These are phyloP conservation scores for Exobasidium rhododendri DNA, from an alignment of 1,284 basidiomycete genomes.

Conservation along the genomic window DNA sequence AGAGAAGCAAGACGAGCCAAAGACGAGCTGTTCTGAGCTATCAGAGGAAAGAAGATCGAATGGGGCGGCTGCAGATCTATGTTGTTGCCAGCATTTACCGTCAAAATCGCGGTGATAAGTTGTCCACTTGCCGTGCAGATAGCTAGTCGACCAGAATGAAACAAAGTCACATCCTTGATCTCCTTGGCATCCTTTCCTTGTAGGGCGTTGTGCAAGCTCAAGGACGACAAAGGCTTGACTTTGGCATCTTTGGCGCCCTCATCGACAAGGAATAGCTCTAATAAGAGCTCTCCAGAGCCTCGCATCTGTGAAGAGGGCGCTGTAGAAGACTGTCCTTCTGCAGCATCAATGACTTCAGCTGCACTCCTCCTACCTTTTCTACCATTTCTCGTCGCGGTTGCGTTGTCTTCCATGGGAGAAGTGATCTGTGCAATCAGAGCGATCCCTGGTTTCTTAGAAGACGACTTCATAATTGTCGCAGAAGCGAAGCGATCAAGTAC, in stretches of 20 bases:
- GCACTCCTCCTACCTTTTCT: constrained; percentile 7
- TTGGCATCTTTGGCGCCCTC: not conserved
- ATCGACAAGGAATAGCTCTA: not conserved
- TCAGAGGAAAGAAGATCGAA: not conserved
- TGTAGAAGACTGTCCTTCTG: not conserved
- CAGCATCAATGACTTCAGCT: constrained; percentile 10
- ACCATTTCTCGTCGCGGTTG: not conserved
- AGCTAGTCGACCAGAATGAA: not conserved
- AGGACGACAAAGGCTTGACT: not conserved
- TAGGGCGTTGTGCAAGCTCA: not conserved
- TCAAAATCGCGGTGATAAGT: not conserved
- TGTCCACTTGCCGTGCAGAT: not conserved
- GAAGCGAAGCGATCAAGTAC: constrained; percentile 4
- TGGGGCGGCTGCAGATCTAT: not conserved
- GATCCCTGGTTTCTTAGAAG: not conserved
- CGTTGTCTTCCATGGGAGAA: not conserved
- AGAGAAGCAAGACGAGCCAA: not conserved
- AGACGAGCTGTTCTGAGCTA: not conserved
- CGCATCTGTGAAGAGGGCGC: not conserved
- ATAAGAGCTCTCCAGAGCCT: not conserved
- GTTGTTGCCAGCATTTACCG: not conserved
- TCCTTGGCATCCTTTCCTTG: not conserved
- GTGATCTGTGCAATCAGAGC: not conserved
- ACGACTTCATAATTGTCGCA: not conserved
- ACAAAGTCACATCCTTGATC: not conserved